These are phyloP conservation scores for Rosa rugosa DNA, from an alignment of 306 rosid genomes.

Conservation along the genomic window DNA sequence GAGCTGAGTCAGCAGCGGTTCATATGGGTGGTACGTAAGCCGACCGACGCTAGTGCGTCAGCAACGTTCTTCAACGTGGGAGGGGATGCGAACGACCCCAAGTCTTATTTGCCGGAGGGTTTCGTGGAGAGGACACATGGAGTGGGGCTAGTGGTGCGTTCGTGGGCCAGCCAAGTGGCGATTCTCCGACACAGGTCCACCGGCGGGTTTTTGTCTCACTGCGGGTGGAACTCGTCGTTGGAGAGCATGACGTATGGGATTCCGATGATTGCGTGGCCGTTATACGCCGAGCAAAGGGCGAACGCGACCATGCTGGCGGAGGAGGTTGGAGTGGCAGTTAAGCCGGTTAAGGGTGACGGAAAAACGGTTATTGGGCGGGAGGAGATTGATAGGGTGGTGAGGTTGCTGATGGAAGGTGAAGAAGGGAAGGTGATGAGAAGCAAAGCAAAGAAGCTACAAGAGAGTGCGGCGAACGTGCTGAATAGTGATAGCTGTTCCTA, in stretches of 20 bases:
- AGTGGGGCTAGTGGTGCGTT: conserved; percentile 26
- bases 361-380: conserved; percentile 19
- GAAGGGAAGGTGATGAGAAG: conserved; percentile 30
- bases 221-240: conserved; percentile 59
- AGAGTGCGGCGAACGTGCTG: conserved; percentile 19
- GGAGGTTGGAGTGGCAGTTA: conserved; percentile 31
- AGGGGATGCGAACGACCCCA: conserved; percentile 1
- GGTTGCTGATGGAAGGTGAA: conserved; percentile 30
- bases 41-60: neutral
- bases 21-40: conserved; percentile 37
- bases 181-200: conserved; percentile 35
- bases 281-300: conserved; percentile 49
- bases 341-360: neutral
- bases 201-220: conserved; percentile 47
- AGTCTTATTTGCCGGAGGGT: conserved; percentile 39
- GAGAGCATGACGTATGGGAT: conserved; percentile 47
- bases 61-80: conserved; percentile 34
- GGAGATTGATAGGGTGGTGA: conserved; percentile 40
- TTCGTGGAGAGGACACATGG: conserved; percentile 38
- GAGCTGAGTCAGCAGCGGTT: conserved; percentile 47
- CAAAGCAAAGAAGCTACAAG: conserved; percentile 14
- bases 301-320: conserved; percentile 43
- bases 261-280: conserved; percentile 53
- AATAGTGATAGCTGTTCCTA: conserved; percentile 21
- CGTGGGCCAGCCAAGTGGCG: conserved; percentile 43